phyloP scores from a whole-genome alignment of 2,329 filamentous ascomycete species.

The Epichloe baconii region DNA sequence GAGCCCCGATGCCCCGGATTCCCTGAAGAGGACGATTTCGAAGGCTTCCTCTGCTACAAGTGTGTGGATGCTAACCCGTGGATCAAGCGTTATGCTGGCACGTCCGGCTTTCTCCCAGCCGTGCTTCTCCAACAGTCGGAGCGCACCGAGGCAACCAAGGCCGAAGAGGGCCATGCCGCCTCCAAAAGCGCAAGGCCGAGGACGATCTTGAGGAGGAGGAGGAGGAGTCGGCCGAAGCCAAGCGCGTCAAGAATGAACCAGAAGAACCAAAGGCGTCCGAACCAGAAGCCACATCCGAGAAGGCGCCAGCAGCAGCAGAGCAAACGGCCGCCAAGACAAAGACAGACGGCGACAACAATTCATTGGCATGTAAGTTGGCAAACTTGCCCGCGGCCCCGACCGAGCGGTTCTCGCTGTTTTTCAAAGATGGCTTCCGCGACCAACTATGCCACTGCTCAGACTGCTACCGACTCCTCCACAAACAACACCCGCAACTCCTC shows the following conservation, averaged over 20 bases:
- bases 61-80: conserved; percentile 80
- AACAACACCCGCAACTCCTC: conserved; percentile 64
- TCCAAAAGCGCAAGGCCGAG: conserved; percentile 57
- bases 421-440: conserved; percentile 65
- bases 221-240: conserved; percentile 23
- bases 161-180: conserved; percentile 3
- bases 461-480: conserved; percentile 64
- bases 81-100: conserved; percentile 79
- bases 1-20: conserved; percentile 68
- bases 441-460: conserved; percentile 67
- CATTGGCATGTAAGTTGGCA: conserved; percentile 42
- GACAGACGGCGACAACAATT: conserved; percentile 1
- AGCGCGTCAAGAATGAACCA: conserved; percentile 38
- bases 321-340: not conserved
- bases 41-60: conserved; percentile 86
- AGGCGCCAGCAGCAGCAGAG: not conserved
- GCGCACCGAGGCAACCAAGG: not conserved
- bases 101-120: conserved; percentile 64
- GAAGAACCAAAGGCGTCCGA: conserved; percentile 1
- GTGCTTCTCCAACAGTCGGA: conserved; percentile 36
- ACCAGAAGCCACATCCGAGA: not conserved
- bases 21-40: conserved; percentile 78
- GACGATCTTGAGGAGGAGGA: conserved; percentile 27
- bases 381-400: conserved; percentile 42
- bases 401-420: conserved; percentile 66